Percentiles rank a stretch among this genome's conserved stretches.
phyloP scores from a whole-genome alignment of 441 rosid species.

The Eruca vesicaria region DNA sequence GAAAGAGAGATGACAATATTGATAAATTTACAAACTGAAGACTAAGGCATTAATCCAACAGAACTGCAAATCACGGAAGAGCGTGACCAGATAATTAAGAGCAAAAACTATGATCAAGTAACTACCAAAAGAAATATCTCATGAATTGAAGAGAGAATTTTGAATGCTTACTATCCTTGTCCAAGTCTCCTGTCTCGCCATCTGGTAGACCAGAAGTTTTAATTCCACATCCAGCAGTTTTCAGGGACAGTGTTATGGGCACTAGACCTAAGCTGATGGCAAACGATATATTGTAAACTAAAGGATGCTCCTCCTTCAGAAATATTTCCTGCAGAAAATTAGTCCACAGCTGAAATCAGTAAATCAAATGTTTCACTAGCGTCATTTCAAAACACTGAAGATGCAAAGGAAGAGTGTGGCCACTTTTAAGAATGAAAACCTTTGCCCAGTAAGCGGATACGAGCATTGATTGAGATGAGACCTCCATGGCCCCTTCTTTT shows the following conservation, averaged over 20 bases:
- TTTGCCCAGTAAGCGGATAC: conserved; percentile 64
- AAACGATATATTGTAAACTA: conserved; percentile 78
- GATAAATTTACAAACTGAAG: too few species aligned
- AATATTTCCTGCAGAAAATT: conserved; percentile 57
- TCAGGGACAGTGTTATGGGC: conserved; percentile 71
- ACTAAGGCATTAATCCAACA: conserved; percentile 5
- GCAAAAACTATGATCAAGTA: neutral
- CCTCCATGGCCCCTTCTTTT: conserved; percentile 63
- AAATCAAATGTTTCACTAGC: neutral
- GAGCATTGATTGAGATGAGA: conserved; percentile 68
- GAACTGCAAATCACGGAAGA: neutral
- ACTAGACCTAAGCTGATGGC: conserved; percentile 83
- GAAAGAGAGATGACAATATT: too few species aligned
- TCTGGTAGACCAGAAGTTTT: conserved; percentile 67
- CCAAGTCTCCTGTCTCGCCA: conserved; percentile 72
- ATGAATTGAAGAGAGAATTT: conserved; percentile 8
- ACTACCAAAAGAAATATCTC: conserved; percentile 8
- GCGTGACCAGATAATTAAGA: conserved; percentile 9
- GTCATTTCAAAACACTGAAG: conserved; percentile 16
- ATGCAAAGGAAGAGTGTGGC: conserved; percentile 10
- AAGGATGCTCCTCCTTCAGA: conserved; percentile 91
- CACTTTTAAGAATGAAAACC: conserved; percentile 46
- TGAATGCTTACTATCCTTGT: conserved; percentile 64
- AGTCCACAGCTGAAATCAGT: conserved; percentile 32
- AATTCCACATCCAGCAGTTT: conserved; percentile 87